Base-by-base conservation (phyloP, 495 filamentous ascomycete genomes). In the Astrothelium macrocarpum region DNA sequence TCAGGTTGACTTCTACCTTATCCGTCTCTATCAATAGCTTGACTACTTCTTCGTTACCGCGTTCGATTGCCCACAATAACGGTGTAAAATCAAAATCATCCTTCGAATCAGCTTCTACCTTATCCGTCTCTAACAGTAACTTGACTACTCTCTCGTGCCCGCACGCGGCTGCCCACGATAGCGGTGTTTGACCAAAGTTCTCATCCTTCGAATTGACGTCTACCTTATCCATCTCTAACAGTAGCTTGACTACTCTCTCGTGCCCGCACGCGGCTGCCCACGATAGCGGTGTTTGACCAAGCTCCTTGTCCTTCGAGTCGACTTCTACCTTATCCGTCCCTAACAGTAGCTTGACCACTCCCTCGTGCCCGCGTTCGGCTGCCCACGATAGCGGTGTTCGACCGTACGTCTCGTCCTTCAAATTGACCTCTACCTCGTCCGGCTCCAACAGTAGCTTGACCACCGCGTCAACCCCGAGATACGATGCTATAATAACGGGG, bases 141-240 rank as follows among this genome's bases (percentile, higher is more conserved):
- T 67, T 68, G 60, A 69, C 69, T 46, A 64, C 58, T 43, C 2
- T 53, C 43, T 68, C 60, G 65, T 71, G 65, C 59, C 75, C 75
- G 46, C 62, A 62, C 56, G 16, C 53, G 64, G 68, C 70, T 39
- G 70, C 74, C 59, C 26, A 66, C 12, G 29, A 67, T 39, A 75
- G 65, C 7, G 75, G 65, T 16, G 69, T 64, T 59, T 63, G 63
- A 29, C 65, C 66, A 11, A 14, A 39, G 5, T 43, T 59, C 11
- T 53, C 62, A 32, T 49, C 45, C 28, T 53, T 32, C 12, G 45
- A 32, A 2, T 63, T 28, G 23, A 53, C 42, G 23, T 63, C 61
- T 11, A 63, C 61, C 16, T 63, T 12, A 29, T 36, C 31, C 20
- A 18, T 64, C 32, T 64, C 62, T 9, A 71, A 61, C 25, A 71